Conservation (phyloP, 305 asterid species). For the Solanum hybrid region DNA sequence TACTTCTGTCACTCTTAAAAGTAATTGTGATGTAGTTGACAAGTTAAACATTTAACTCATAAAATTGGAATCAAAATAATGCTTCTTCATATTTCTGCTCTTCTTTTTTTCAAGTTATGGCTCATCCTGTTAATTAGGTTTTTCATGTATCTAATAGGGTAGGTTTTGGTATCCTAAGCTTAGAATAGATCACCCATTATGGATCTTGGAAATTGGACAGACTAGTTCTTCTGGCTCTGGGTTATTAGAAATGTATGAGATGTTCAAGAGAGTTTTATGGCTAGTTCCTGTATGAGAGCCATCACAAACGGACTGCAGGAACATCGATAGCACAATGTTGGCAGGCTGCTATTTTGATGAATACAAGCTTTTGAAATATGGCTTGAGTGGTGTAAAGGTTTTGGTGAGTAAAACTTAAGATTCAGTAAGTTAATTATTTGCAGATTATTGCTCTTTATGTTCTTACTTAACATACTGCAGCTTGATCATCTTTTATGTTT, state of each 20-base stretch:
- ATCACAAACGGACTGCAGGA: background rate
- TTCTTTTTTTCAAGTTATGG: background rate
- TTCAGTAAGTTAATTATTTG: background rate
- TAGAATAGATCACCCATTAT: background rate
- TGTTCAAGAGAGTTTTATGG: background rate
- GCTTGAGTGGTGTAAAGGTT: background rate
- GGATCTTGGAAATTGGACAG: background rate
- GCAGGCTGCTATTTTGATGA: constrained; percentile 1
- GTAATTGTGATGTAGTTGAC: background rate
- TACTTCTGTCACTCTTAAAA: background rate
- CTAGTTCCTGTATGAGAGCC: background rate
- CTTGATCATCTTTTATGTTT: background rate
- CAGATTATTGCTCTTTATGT: background rate
- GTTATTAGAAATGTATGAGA: background rate
- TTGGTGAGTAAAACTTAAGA: constrained; percentile 2
- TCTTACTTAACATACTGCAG: background rate
- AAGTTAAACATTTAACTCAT: background rate
- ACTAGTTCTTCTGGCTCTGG: background rate
- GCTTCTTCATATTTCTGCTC: background rate
- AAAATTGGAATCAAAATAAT: background rate
- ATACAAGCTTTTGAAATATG: background rate
- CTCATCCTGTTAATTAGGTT: background rate
- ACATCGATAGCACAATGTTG: background rate
- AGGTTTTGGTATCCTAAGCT: background rate
- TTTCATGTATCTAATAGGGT: background rate